These are phyloP conservation scores for Athelia sp. DNA, from an alignment of 1,284 basidiomycete species.

Conservation along the genomic window DNA sequence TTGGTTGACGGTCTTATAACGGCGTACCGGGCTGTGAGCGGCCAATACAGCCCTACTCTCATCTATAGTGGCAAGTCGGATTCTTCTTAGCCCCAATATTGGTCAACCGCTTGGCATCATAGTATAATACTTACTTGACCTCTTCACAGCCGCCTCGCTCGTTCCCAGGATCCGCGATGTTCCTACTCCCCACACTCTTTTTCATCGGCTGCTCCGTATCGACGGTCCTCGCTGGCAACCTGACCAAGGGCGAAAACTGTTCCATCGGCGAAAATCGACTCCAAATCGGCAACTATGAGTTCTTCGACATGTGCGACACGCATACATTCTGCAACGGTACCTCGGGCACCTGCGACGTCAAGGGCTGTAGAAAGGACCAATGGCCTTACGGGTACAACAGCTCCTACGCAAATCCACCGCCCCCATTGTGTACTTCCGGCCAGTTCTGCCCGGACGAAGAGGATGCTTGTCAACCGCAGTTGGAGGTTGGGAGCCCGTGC, in stretches of 20 bases:
- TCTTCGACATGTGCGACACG: slow-evolving; percentile 72
- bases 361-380: slow-evolving; percentile 72
- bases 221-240: slow-evolving; percentile 35
- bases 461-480: slow-evolving; percentile 59
- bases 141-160: background rate
- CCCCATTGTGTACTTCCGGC: slow-evolving; percentile 51
- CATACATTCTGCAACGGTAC: slow-evolving; percentile 57
- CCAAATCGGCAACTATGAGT: slow-evolving; percentile 69
- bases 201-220: slow-evolving; percentile 25
- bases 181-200: slow-evolving; percentile 37
- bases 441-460: slow-evolving; percentile 85
- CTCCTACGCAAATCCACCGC: slow-evolving; percentile 41
- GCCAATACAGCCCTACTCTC: no score
- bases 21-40: no score
- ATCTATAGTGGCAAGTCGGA: background rate
- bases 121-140: background rate
- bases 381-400: slow-evolving; percentile 64
- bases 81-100: background rate
- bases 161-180: background rate
- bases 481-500: slow-evolving; percentile 64
- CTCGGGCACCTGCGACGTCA: slow-evolving; percentile 51
- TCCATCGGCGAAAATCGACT: slow-evolving; percentile 56
- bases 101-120: no score
- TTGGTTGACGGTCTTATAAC: background rate
- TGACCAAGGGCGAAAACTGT: slow-evolving; percentile 45